Evolutionary conservation across 768 basidiomycete genomes (phyloP).

Genomic region (Tulasnella sp.): DNA sequence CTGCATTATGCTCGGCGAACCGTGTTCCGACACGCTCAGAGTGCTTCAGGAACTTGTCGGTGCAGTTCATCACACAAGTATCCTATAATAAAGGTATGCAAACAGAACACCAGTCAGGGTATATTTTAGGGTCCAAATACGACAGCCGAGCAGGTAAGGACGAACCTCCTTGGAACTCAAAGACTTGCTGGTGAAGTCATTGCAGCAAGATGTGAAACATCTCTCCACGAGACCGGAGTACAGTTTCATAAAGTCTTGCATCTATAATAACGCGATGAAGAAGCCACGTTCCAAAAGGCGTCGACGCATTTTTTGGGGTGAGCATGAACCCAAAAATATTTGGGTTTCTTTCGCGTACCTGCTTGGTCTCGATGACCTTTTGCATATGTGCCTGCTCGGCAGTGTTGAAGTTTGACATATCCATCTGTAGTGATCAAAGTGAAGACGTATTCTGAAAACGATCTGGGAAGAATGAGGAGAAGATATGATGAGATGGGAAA

Average conservation of each 20-base stretch:
- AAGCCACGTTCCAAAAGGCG: background rate
- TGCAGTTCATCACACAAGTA: conserved; percentile 82
- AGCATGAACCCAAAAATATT: background rate
- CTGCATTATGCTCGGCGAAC: conserved; percentile 86
- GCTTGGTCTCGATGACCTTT: conserved; percentile 90
- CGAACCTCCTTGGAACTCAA: conserved; percentile 84
- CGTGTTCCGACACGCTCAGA: conserved; percentile 86
- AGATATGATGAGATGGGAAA: background rate
- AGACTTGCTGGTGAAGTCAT: conserved; percentile 94
- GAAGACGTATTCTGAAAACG: background rate
- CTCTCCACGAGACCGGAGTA: conserved; percentile 92
- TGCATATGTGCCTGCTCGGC: conserved; percentile 96
- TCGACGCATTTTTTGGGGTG: background rate
- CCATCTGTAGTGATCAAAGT: conserved; percentile 41
- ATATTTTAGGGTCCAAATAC: background rate
- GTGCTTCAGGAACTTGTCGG: conserved; percentile 96
- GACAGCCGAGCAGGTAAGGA: background rate
- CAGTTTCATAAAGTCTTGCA: conserved; percentile 96
- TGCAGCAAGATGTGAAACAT: conserved; percentile 90
- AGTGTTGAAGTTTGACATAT: conserved; percentile 79
- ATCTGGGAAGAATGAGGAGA: background rate
- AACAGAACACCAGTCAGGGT: background rate
- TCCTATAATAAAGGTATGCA: conserved; percentile 47
- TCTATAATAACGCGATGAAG: conserved; percentile 37
- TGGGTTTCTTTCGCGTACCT: conserved; percentile 43